Evolutionary conservation across 352 stramenopile species (phyloP).

Genomic region (Phytophthora pisi): DNA sequence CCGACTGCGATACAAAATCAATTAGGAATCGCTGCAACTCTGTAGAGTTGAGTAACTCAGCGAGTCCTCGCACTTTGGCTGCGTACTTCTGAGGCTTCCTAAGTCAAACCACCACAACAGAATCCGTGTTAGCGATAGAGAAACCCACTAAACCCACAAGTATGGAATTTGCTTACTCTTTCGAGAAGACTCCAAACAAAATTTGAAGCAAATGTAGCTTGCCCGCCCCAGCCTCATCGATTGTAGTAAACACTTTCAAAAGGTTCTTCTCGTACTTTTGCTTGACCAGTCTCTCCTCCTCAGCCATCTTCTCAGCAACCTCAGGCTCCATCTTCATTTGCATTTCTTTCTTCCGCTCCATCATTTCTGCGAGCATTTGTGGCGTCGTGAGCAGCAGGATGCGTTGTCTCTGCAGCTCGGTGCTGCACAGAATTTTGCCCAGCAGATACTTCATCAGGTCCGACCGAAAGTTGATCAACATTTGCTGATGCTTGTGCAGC

Average conservation of each 20-base stretch:
- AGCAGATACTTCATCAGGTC: constrained; percentile 57
- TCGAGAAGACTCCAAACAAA: constrained; percentile 58
- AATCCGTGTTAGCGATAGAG: not conserved
- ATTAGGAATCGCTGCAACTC: constrained; percentile 69
- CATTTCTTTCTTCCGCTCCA: constrained; percentile 32
- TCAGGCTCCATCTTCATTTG: constrained; percentile 51
- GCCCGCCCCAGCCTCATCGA: constrained; percentile 42
- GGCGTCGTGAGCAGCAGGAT: constrained; percentile 64
- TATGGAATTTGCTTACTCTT: constrained; percentile 45
- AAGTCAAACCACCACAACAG: not conserved
- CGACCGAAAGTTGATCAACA: constrained; percentile 53
- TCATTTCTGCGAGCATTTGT: constrained; percentile 50
- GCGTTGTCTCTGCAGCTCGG: constrained; percentile 56
- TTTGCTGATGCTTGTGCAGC: constrained; percentile 46
- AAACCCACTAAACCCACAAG: not conserved
- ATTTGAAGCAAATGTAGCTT: constrained; percentile 63
- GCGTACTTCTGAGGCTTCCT: constrained; percentile 46
- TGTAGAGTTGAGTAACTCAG: constrained; percentile 41
- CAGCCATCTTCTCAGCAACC: constrained; percentile 51
- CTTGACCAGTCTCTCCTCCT: constrained; percentile 22
- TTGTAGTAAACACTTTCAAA: constrained; percentile 55
- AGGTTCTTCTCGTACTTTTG: constrained; percentile 45
- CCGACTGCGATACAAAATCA: constrained; percentile 48
- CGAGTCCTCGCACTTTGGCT: constrained; percentile 48
- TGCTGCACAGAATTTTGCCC: constrained; percentile 53